Conservation (phyloP, 2,329 filamentous ascomycete species). For the Diaporthe sp. region DNA sequence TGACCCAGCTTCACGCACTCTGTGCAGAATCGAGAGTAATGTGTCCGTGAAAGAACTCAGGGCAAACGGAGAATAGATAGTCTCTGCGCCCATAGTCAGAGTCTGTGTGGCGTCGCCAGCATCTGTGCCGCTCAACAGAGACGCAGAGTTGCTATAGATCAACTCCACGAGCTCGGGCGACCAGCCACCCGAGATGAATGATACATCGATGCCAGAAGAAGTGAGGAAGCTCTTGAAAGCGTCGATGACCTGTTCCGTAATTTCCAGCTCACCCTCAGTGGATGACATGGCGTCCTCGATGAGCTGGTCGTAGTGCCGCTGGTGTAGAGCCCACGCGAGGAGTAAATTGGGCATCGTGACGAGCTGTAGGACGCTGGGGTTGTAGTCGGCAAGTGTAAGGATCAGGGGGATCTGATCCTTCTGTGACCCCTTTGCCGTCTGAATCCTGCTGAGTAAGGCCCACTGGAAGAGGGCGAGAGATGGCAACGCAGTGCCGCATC, state of each 20-base stretch:
- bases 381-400: constrained; percentile 84
- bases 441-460: constrained; percentile 49
- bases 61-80: constrained; percentile 84
- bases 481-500: constrained; percentile 83
- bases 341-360: constrained; percentile 86
- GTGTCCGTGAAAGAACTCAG: constrained; percentile 78
- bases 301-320: constrained; percentile 53
- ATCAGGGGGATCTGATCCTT: constrained; percentile 57
- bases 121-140: constrained; percentile 41
- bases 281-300: constrained; percentile 61
- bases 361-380: constrained; percentile 81
- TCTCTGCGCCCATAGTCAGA: constrained; percentile 81
- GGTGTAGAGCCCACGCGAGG: constrained; percentile 74
- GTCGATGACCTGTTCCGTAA: constrained; percentile 69
- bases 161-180: constrained; percentile 73
- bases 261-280: constrained; percentile 73
- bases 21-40: constrained; percentile 70
- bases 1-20: constrained; percentile 55
- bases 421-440: constrained; percentile 11
- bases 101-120: constrained; percentile 48
- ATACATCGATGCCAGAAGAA: constrained; percentile 66
- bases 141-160: constrained; percentile 52
- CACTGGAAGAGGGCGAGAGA: constrained; percentile 79
- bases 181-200: constrained; percentile 84
- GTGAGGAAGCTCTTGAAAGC: constrained; percentile 71